Conservation (phyloP, 1,139 yeast genomes). For the Kodamaea suecica region DNA sequence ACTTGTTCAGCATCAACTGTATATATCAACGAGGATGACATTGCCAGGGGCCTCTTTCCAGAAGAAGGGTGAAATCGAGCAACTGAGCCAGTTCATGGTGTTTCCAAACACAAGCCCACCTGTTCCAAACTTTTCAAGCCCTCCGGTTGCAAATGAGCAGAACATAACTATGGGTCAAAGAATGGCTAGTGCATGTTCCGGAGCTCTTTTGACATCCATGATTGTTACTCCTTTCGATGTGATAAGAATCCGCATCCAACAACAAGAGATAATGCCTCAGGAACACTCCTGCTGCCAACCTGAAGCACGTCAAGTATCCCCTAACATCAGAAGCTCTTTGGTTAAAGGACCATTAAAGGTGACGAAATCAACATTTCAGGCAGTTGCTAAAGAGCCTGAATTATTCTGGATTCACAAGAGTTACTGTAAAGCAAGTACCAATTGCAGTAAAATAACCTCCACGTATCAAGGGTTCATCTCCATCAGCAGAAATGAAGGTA, state of each 20-base stretch:
- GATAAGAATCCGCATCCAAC: constrained; percentile 85
- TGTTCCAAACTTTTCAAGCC: neutral
- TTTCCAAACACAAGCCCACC: too few species aligned
- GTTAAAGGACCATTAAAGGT: constrained; percentile 9
- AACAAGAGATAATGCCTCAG: constrained; percentile 63
- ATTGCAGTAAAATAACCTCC: constrained; percentile 43
- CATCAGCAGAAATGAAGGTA: constrained; percentile 71
- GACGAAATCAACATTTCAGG: neutral
- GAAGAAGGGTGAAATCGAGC: neutral
- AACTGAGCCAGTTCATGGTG: too few species aligned
- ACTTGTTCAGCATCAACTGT: too few species aligned
- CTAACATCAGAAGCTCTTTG: constrained; percentile 12
- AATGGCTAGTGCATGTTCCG: constrained; percentile 89
- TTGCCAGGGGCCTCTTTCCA: neutral
- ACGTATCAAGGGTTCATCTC: constrained; percentile 71
- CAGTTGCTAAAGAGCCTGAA: constrained; percentile 16
- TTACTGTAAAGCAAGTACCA: constrained; percentile 32
- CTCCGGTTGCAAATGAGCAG: neutral
- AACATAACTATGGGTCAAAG: constrained; percentile 49
- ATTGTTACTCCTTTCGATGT: constrained; percentile 94
- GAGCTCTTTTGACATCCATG: constrained; percentile 82
- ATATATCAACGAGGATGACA: too few species aligned
- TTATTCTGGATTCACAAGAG: constrained; percentile 43
- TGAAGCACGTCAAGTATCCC: constrained; percentile 4
- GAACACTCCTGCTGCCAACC: constrained; percentile 29